Percentiles rank a stretch among this genome's conserved stretches.
These are phyloP conservation scores for Linderina pennispora DNA, from an alignment of 192 early-diverging fungal species.

Conservation along the genomic window DNA sequence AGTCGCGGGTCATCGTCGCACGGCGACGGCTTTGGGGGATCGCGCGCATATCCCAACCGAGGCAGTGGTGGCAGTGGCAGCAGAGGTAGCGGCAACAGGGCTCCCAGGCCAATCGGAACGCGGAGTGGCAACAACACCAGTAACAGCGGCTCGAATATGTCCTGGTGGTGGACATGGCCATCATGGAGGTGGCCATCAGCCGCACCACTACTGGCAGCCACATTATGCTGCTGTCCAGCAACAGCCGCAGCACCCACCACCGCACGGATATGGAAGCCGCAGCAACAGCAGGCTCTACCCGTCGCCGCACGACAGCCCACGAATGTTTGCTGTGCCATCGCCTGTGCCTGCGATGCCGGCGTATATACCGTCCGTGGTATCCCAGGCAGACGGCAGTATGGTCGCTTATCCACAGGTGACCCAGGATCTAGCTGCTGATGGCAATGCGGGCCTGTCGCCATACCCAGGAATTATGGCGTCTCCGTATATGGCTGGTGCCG, in stretches of 20 bases:
- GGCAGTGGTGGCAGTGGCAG: constrained; percentile 32
- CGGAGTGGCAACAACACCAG: not conserved
- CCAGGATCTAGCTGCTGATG: no score
- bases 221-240: constrained; percentile 8
- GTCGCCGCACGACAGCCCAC: constrained; percentile 11
- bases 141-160: not conserved
- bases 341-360: not conserved
- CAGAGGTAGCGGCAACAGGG: constrained; percentile 3
- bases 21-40: constrained; percentile 7
- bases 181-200: not conserved
- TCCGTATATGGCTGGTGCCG: not conserved
- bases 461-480: not conserved
- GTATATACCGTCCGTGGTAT: constrained; percentile 4
- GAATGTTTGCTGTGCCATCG: not conserved
- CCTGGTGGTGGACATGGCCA: no score
- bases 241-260: constrained; percentile 5
- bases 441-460: no score
- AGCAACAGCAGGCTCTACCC: constrained; percentile 3
- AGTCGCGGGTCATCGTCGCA: constrained; percentile 4
- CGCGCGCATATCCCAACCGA: constrained; percentile 33
- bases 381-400: no score
- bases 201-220: constrained; percentile 9
- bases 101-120: not conserved
- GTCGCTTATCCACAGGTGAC: no score
- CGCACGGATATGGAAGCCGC: no score